Base-by-base conservation (phyloP, 768 basidiomycete species). In the Suillus cothurnatus region DNA sequence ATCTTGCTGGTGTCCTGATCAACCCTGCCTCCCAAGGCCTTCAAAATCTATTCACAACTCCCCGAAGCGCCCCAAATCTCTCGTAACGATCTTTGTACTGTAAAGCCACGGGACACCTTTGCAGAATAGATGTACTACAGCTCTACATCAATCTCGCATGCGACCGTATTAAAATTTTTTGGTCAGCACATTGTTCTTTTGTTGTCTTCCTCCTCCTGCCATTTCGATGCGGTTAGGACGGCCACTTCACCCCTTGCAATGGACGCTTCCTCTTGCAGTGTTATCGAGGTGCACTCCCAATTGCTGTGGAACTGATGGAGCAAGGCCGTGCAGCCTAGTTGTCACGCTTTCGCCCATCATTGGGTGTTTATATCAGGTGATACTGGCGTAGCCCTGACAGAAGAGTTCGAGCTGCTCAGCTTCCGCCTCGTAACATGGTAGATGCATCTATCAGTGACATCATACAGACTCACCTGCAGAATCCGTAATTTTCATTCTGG, bases 241-340 rank as follows among this genome's bases (percentile, higher is more conserved):
- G 31, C 17, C 6, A 66, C 60, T 1, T 39, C 56, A 4, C 49
- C 69, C 17, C 41, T 74, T 19, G 70, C 69, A 11, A 65, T 66
- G 21, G 60, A 75, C 32, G 74, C 72, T n/a, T 43, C 71, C 5
- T 58, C 71, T 3, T 71, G 72, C 69, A 55, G 32, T 1, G 6
- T 8, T 34, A 76, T 74, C 43, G 43, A 65, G 2, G 67, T 78
- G 6, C 78, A 78, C 53, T 61, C 62, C 12, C 74, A 73, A 3
- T 68, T 80, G 72, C 72, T 36, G 65, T 80, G 6, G 78, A 80
- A 52, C 75, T 79, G 70, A 70, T 79, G 2, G 76, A 76, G 52
- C 72, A 77, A 28, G 74, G 74, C 1, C 67, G 71, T 12, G 73
- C 74, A 12, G 23, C 69, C 17, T 78, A 80, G 39, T 62, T 74